These are phyloP conservation scores for Solanum corneliomulleri DNA, from an alignment of 257 asterid species.

Conservation along the genomic window DNA sequence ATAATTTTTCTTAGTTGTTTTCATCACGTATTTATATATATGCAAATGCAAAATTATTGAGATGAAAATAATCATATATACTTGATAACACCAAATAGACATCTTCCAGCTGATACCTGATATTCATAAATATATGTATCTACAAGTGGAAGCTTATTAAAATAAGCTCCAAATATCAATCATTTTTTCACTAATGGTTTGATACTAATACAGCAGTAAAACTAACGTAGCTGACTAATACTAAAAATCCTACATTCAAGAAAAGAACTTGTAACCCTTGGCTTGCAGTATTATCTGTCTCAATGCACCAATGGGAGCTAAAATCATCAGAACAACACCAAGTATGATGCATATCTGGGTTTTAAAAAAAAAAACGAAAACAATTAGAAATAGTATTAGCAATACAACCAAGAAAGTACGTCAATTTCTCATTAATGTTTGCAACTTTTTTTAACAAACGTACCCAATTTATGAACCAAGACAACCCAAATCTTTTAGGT, in stretches of 20 bases:
- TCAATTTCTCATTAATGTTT: background rate
- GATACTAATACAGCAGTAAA: background rate
- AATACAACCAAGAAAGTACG: background rate
- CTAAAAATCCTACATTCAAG: conserved; percentile 3
- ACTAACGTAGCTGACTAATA: background rate
- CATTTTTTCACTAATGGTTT: background rate
- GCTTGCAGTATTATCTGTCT: conserved; percentile 28
- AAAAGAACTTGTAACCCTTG: conserved; percentile 29
- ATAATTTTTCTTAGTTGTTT: background rate
- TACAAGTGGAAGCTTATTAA: conserved; percentile 9
- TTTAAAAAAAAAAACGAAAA: background rate
- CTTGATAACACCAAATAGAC: background rate
- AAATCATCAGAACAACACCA: conserved; percentile 27
- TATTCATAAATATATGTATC: background rate
- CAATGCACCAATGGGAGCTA: conserved; percentile 50
- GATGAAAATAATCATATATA: too few species aligned
- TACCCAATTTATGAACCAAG: conserved; percentile 47
- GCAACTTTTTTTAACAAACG: background rate
- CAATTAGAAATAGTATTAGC: too few species aligned
- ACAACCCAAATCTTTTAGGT: conserved; percentile 28
- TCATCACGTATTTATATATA: background rate
- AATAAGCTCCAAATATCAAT: background rate
- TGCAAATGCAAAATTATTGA: too few species aligned
- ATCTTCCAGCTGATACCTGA: background rate
- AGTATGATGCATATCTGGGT: conserved; percentile 39